Evolutionary conservation across 2,329 filamentous ascomycete species (phyloP).

Genomic region (Epichloe amarillans): DNA sequence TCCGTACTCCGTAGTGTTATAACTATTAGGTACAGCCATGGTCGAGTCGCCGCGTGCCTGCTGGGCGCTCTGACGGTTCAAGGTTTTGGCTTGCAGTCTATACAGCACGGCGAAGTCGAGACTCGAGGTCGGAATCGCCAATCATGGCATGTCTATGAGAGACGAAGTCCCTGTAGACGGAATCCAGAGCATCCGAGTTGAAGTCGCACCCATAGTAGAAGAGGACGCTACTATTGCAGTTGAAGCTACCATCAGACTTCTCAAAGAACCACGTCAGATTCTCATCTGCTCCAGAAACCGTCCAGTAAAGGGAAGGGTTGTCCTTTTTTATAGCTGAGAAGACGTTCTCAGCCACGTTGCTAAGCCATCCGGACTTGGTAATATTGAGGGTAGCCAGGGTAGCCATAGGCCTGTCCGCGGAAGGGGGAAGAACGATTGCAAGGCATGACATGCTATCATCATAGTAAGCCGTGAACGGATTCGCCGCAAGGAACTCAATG

Average conservation of each 20-base stretch:
- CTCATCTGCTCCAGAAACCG: constrained; percentile 91
- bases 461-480: constrained; percentile 83
- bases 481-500: constrained; percentile 61
- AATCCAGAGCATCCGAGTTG: constrained; percentile 51
- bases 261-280: constrained; percentile 98
- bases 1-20: too few species aligned
- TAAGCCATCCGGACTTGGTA: constrained; percentile 88
- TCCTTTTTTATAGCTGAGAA: constrained; percentile 91
- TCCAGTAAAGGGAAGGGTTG: constrained; percentile 83
- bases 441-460: constrained; percentile 90
- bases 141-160: constrained; percentile 76
- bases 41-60: constrained; percentile 12
- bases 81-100: constrained; percentile 47
- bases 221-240: constrained; percentile 72
- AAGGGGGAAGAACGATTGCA: constrained; percentile 71
- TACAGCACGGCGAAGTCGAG: constrained; percentile 68
- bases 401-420: constrained; percentile 52
- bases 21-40: neutral
- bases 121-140: constrained; percentile 76
- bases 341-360: constrained; percentile 89
- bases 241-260: constrained; percentile 86
- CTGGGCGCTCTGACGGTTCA: constrained; percentile 12
- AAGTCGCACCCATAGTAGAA: constrained; percentile 92
- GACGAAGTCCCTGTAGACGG: constrained; percentile 75
- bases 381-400: constrained; percentile 85